Conservation (phyloP, 805 yeast genomes). For the Sugiyamaella valdiviana region DNA sequence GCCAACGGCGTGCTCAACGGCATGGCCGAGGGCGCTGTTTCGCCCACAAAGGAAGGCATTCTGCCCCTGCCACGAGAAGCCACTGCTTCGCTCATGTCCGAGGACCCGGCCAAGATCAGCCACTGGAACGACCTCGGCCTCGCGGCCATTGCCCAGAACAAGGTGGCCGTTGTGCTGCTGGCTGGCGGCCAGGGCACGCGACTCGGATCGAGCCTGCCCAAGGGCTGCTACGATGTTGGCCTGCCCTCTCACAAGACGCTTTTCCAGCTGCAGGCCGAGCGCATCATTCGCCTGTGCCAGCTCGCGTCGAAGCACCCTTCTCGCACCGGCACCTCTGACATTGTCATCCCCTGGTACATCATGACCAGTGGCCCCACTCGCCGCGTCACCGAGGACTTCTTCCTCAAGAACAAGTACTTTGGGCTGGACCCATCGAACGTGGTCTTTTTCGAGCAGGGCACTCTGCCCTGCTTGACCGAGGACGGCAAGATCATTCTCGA, state of each 20-base stretch:
- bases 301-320: conserved; percentile 38
- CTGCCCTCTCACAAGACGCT: conserved; percentile 78
- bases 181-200: conserved; percentile 99
- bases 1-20: conserved; percentile 8
- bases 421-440: conserved; percentile 61
- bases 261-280: conserved; percentile 91
- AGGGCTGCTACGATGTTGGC: conserved; percentile 87
- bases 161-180: conserved; percentile 85
- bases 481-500: conserved; percentile 71
- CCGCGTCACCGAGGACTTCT: conserved; percentile 63
- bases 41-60: conserved; percentile 10
- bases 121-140: conserved; percentile 53
- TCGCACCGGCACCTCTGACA: conserved; percentile 18
- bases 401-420: conserved; percentile 55
- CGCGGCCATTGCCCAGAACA: conserved; percentile 57
- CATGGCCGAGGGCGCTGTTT: neutral
- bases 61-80: conserved; percentile 29
- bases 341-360: conserved; percentile 72
- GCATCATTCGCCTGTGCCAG: conserved; percentile 56
- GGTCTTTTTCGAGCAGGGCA: conserved; percentile 87
- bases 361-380: conserved; percentile 95
- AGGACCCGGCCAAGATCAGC: conserved; percentile 28
- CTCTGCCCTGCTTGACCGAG: conserved; percentile 76
- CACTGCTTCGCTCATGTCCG: conserved; percentile 29
- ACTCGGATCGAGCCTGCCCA: conserved; percentile 82